Conservation (phyloP, 106 monocot species). For the Phalaenopsis equestris region DNA sequence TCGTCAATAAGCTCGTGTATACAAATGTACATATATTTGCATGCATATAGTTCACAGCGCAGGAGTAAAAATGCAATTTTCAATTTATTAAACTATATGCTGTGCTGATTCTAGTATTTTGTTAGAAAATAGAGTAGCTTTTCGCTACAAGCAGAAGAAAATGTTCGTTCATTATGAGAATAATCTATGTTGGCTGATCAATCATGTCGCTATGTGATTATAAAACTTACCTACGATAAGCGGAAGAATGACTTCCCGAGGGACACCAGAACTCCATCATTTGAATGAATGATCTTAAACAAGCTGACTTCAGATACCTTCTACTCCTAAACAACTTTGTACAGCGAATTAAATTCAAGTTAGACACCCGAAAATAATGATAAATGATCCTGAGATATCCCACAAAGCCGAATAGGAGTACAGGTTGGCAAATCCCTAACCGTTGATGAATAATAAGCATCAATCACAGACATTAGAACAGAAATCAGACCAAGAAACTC, state of each 20-base stretch:
- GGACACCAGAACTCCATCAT: neutral
- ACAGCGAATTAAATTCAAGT: neutral
- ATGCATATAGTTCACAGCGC: neutral
- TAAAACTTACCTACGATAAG: neutral
- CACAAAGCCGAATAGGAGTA: neutral
- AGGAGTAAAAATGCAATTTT: neutral
- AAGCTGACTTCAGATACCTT: neutral
- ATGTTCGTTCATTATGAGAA: neutral
- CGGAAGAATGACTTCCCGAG: neutral
- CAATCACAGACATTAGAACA: neutral
- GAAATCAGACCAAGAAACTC: neutral
- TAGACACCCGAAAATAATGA: neutral
- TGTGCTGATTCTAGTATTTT: neutral
- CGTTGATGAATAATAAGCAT: neutral
- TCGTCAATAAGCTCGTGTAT: neutral
- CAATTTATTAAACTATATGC: neutral
- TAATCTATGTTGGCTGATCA: neutral
- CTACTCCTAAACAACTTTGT: slow-evolving; percentile 4
- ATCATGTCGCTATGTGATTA: neutral
- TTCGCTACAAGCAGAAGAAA: neutral
- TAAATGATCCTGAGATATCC: slow-evolving; percentile 3
- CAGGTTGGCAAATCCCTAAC: neutral
- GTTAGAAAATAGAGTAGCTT: neutral
- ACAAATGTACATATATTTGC: neutral
- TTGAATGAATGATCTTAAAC: slow-evolving; percentile 5